Base-by-base conservation (phyloP, 805 yeast genomes). In the Starmerella apicola region DNA sequence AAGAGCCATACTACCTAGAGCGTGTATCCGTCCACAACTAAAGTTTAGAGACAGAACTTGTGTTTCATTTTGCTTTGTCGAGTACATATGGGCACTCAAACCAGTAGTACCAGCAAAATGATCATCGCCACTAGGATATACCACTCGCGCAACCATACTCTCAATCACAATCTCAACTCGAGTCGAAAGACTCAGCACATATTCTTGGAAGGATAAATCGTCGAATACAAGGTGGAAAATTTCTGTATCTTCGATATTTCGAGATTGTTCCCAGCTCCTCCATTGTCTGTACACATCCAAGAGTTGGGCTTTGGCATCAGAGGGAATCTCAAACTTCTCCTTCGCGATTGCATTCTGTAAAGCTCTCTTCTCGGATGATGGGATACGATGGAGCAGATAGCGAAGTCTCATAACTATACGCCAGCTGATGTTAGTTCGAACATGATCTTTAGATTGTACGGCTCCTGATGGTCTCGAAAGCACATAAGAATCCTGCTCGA, bases 391-490 rank as follows among this genome's bases (percentile, higher is more conserved):
- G 28, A 76, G 57, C 18, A 86, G 72, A 55, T 88, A 93, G 23
- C 96, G 68, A 32, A 91, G 59, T 27, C 95, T 67, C 2, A 84
- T 74, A 32, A 83, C 65, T 17, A 86, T 70, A 51, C 83, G 81
- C 98, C 98, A 91, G 51, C 93, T 75, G 49, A 84, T 82, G 44
- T 75, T 73, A 19, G 78, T 72, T 47, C 98, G 65, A 2, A 84
- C 74, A 59, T 86, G 96, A 19, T 76, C 71, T 16, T 68, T 66
- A 3, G 85, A 70, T 38, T 95, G 66, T 35, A 83, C 71, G 23
- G 84, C 74, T 51, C 81, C 77, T 0, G 95, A 79, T 0, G 96
- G 95, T 37, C 84, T 78, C 1, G 96, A 86, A 38, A 88, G 69
- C 16, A 85, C 95, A 5, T 82, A 75, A 0, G 97, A 93, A 52